A percentile compares a stretch with the other conserved stretches of the same genome.
These are phyloP conservation scores for Tubosaeta sp. DNA, from an alignment of 768 basidiomycete genomes.

Conservation along the genomic window DNA sequence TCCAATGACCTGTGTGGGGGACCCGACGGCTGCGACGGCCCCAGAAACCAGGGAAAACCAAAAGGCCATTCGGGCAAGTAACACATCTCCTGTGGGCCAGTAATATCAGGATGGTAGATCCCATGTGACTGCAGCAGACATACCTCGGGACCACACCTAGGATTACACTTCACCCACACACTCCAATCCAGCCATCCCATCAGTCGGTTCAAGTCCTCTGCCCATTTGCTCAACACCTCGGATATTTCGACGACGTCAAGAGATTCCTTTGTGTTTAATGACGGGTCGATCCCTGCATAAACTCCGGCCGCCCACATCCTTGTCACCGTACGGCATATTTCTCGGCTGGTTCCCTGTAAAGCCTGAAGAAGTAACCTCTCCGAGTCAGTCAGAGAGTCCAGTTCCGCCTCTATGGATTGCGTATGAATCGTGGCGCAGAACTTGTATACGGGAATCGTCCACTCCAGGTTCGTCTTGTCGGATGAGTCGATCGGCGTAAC, in stretches of 20 bases:
- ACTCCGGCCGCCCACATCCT: no score
- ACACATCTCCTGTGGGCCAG: not conserved
- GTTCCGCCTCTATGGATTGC: not conserved
- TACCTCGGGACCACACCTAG: no score
- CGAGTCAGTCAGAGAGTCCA: not conserved
- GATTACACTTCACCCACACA: no score
- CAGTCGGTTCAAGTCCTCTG: no score
- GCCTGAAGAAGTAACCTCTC: not conserved
- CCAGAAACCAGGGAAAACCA: not conserved
- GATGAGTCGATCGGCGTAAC: constrained; percentile 29
- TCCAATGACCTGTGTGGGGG: no score
- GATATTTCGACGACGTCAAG: not conserved
- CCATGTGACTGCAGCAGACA: not conserved
- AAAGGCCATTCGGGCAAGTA: not conserved
- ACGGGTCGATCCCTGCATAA: no score
- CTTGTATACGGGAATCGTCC: not conserved
- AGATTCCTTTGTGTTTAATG: not conserved
- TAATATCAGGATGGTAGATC: not conserved
- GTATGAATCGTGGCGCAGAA: not conserved
- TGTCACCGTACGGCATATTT: not conserved
- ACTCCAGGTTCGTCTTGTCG: not conserved
- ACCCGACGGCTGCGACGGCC: no score
- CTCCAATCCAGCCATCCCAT: no score
- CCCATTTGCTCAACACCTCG: no score
- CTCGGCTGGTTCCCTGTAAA: not conserved